Base-by-base conservation (phyloP, 192 early-diverging fungal species). In the Obelidium mucronatum region DNA sequence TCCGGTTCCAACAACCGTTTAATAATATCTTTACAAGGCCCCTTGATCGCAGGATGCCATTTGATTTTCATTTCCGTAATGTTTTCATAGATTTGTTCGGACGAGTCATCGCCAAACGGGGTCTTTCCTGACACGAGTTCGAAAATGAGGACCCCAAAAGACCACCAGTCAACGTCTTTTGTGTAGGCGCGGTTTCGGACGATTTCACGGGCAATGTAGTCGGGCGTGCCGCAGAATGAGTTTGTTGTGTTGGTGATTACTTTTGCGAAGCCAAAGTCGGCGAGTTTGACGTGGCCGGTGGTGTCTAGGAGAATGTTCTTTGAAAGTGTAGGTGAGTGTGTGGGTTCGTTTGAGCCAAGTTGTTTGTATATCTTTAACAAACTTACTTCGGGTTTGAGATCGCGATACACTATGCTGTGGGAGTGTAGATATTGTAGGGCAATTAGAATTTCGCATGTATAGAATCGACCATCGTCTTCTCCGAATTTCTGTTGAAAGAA, bases 81-180 rank as follows among this genome's bases (percentile, higher is more conserved):
- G 77, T 88, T 88, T 28, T 83, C 78, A 74, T 86, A 86, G 55
- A 88, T 83, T 51, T 78, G 71, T 33, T 88, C 84, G n/a, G 77
- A 80, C 54, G 73, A 68, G 34, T 97, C 95, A 84, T 96, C 96
- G 76, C 94, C 95, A 86, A 87, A 83, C 5, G 93, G 93, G 2
- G 92, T 91, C 33, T 88, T 82, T 35, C 94, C 93, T 1, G 87
- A 83, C 30, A 92, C 75, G 75, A 91, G 83, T 76, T 92, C 93
- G 71, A 92, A 99, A 24, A 99, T 83, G 59, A 99, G 85, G 31
- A 98, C 95, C 52, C 97, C 97, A 59, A 98, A 87, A 2, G 97
- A 94, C 97, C 97, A 99, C 97, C 97, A 99, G 86, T 99, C 97
- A 1, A 98, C 96, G 13, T 92, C 90, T 74, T 96, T 96, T 48